Base-by-base conservation (phyloP, 2,329 filamentous ascomycete species). In the Tolypocladium tropicale region DNA sequence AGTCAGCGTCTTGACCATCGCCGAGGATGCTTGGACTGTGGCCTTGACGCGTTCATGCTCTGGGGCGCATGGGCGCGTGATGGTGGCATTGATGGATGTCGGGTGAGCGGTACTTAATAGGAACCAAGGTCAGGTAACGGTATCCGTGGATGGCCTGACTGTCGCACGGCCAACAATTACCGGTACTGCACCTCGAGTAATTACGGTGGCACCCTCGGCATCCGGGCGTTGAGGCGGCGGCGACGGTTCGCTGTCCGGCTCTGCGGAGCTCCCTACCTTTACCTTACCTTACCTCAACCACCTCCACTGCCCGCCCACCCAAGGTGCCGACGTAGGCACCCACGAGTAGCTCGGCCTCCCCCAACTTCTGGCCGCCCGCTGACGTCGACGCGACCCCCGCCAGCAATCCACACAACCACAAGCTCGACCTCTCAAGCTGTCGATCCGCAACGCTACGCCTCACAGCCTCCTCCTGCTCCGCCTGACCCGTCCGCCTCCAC, bases 371-470 rank as follows among this genome's bases (percentile, higher is more conserved):
- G 12, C 10, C 46, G 28, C 52, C 28, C 53, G 55, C 55, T 57
- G 55, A 57, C 55, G 55, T 57, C 55, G 55, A 43, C 55, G 14
- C 48, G n/a, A n/a, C 53, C 51, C n/a, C 33, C 51, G 10, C 51
- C 51, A 28, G 32, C 52, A 43, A 25, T 33, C 28, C 48, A 25
- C 37, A 21, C 49, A n/a, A 39, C 37, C 54, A 37, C 34, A 30
- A 39, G 43, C 28, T 30, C 30, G 28, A 28, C 50, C 39, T 52
- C 39, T 30, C 37, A 14, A 32, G 34, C 49, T 51, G 56, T 49
- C 56, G 53, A 55, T 57, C 53, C 50, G 49, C 56, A 43, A 46
- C 56, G 53, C 53, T 57, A 51, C 56, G 56, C 50, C 56, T 57
- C 56, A 51, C 53, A 36, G 33, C 53, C 49, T 41, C 49, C 43